These are phyloP conservation scores for Trichosporon sp. DNA, from an alignment of 1,284 basidiomycete genomes.

Conservation along the genomic window DNA sequence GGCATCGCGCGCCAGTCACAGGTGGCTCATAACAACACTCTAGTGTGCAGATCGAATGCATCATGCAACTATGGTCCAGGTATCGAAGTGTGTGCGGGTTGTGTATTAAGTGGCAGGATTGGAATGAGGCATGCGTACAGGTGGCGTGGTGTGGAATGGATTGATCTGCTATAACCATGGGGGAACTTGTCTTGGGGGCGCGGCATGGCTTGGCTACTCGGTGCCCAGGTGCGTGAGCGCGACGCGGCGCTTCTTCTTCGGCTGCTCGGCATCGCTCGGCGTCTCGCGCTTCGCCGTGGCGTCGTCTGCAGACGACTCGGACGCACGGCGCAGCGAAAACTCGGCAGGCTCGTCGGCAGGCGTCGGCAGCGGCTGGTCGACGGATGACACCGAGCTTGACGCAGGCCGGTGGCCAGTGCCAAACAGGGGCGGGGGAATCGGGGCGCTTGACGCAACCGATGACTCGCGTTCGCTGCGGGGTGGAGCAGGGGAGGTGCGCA, in stretches of 20 bases:
- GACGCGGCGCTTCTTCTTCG: slow-evolving; percentile 85
- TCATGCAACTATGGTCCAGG: not conserved
- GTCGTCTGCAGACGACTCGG: slow-evolving; percentile 9
- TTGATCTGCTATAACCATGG: not conserved
- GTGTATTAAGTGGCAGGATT: not conserved
- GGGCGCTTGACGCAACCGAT: slow-evolving; percentile 30
- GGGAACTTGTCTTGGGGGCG: not conserved
- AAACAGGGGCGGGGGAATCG: slow-evolving; percentile 25
- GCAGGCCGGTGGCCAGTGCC: slow-evolving; percentile 2
- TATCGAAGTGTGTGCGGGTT: not conserved
- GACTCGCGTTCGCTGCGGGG: slow-evolving; percentile 42
- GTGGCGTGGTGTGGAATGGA: not conserved
- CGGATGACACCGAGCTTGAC: slow-evolving; percentile 26
- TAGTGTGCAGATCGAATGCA: not conserved
- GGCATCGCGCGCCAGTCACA: not conserved
- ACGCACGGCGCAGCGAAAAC: slow-evolving; percentile 21
- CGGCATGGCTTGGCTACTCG: slow-evolving; percentile 7
- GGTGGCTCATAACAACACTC: too few species aligned
- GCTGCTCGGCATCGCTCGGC: slow-evolving; percentile 52
- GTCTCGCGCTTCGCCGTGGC: slow-evolving; percentile 5
- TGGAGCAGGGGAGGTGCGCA: slow-evolving; percentile 38
- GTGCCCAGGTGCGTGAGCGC: slow-evolving; percentile 60
- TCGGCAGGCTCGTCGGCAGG: slow-evolving; percentile 31
- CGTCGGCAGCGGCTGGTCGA: slow-evolving; percentile 34
- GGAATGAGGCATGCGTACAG: not conserved